These are phyloP conservation scores for Gynostemma pentaphyllum DNA, from an alignment of 306 rosid genomes.

Conservation along the genomic window DNA sequence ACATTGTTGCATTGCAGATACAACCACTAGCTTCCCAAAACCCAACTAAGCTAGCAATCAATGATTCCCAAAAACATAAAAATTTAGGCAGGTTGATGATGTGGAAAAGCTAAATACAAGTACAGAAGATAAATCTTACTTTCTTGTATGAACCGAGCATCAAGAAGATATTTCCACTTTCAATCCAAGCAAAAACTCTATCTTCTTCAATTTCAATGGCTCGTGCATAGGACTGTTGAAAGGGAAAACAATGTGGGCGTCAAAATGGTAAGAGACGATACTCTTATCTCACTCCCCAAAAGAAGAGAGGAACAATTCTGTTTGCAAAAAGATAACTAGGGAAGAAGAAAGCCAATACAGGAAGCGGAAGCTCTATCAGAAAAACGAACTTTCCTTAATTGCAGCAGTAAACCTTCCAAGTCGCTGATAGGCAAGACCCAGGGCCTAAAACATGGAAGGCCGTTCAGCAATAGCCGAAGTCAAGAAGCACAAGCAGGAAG, in stretches of 20 bases:
- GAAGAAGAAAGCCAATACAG: neutral
- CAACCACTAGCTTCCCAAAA: slow-evolving; percentile 1
- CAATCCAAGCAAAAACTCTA: slow-evolving; percentile 56
- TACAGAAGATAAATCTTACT: slow-evolving; percentile 27
- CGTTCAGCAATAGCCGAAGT: slow-evolving; percentile 1
- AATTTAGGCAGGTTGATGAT: neutral
- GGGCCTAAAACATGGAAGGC: slow-evolving; percentile 31
- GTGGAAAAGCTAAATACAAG: neutral
- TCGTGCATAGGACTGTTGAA: slow-evolving; percentile 75
- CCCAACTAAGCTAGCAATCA: neutral
- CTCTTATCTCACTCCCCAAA: neutral
- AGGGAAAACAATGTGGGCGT: slow-evolving; percentile 14
- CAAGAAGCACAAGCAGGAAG: neutral
- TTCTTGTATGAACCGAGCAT: slow-evolving; percentile 60
- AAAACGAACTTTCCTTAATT: slow-evolving; percentile 39
- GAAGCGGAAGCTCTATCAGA: neutral
- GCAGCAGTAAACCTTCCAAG: slow-evolving; percentile 92
- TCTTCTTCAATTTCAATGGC: slow-evolving; percentile 64
- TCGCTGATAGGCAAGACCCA: slow-evolving; percentile 91
- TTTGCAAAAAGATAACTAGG: neutral
- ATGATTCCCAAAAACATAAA: neutral
- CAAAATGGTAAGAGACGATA: slow-evolving; percentile 2
- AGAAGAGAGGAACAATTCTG: neutral
- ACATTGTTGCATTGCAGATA: neutral
- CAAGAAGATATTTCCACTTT: slow-evolving; percentile 73